phyloP scores from a whole-genome alignment of 805 yeast species.

The Middelhovenomyces tepae region DNA sequence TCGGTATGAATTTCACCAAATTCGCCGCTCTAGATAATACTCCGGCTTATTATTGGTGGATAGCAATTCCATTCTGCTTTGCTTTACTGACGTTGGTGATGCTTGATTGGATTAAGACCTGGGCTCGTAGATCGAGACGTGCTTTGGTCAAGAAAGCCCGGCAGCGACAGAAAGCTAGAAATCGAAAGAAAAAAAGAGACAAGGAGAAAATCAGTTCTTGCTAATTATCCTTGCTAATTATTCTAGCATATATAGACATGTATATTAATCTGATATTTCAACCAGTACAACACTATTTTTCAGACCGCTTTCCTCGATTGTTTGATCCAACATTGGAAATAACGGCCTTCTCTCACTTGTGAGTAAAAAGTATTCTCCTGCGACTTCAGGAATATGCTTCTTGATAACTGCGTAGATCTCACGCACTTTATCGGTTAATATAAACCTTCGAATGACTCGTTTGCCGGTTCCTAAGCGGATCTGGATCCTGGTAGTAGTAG shows the following conservation, averaged over 20 bases:
- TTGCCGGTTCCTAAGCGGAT: constrained; percentile 85
- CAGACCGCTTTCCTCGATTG: constrained; percentile 68
- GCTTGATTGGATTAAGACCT: constrained; percentile 13
- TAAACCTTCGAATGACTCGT: constrained; percentile 65
- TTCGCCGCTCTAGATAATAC: constrained; percentile 34
- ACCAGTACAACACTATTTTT: constrained; percentile 72
- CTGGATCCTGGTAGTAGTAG: constrained; percentile 67
- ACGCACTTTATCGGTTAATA: constrained; percentile 47
- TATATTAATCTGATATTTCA: constrained; percentile 37
- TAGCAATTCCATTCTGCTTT: constrained; percentile 33
- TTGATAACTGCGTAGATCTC: constrained; percentile 61
- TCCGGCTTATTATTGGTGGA: constrained; percentile 40
- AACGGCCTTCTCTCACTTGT: constrained; percentile 42
- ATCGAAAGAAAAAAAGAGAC: constrained; percentile 1
- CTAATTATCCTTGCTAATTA: background rate
- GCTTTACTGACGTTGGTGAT: constrained; percentile 23
- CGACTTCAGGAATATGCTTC: constrained; percentile 38
- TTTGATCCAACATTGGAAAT: constrained; percentile 40
- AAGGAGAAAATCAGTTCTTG: constrained; percentile 2
- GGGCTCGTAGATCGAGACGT: constrained; percentile 1
- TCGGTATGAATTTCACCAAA: constrained; percentile 44
- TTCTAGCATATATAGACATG: background rate
- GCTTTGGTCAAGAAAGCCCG: background rate
- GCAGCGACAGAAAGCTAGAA: constrained; percentile 17
- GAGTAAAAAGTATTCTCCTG: constrained; percentile 41